Evolutionary conservation across 2,329 filamentous ascomycete species (phyloP).

Genomic region (Microdochium bolleyi): DNA sequence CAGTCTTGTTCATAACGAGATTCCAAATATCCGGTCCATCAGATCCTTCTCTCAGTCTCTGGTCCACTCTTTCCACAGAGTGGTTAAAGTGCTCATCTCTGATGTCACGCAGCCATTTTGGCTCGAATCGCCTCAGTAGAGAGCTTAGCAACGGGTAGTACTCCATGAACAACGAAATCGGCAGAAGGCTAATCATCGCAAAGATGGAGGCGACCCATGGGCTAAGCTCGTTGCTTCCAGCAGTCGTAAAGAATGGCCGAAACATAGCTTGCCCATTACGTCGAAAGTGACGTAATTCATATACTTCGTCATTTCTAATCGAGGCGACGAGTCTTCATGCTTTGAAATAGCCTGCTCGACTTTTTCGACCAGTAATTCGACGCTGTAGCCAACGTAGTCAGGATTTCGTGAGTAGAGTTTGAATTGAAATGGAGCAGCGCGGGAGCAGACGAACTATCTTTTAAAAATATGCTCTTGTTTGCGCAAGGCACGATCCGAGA

Average conservation of each 20-base stretch:
- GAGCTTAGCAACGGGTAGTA: background rate
- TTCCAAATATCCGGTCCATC: background rate
- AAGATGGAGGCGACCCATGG: slow-evolving; percentile 2
- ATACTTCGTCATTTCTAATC: slow-evolving; percentile 2
- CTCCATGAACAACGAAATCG: background rate
- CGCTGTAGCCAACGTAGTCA: background rate
- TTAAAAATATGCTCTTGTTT: background rate
- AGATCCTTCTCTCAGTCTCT: background rate
- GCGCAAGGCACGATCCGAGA: background rate
- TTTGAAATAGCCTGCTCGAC: background rate
- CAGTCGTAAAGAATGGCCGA: background rate
- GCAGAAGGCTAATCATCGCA: background rate
- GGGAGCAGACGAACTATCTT: background rate
- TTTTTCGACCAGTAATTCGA: background rate
- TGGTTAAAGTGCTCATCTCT: background rate
- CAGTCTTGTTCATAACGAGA: background rate
- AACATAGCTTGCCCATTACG: background rate
- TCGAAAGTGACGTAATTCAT: slow-evolving; percentile 3
- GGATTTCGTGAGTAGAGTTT: too few species aligned
- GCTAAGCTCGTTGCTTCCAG: background rate
- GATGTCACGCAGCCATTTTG: background rate
- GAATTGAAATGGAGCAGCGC: too few species aligned
- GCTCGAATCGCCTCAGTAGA: background rate
- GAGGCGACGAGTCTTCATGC: background rate
- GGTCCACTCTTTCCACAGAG: background rate